Base-by-base conservation (phyloP, 495 filamentous ascomycete genomes). In the Tuber aestivum region DNA sequence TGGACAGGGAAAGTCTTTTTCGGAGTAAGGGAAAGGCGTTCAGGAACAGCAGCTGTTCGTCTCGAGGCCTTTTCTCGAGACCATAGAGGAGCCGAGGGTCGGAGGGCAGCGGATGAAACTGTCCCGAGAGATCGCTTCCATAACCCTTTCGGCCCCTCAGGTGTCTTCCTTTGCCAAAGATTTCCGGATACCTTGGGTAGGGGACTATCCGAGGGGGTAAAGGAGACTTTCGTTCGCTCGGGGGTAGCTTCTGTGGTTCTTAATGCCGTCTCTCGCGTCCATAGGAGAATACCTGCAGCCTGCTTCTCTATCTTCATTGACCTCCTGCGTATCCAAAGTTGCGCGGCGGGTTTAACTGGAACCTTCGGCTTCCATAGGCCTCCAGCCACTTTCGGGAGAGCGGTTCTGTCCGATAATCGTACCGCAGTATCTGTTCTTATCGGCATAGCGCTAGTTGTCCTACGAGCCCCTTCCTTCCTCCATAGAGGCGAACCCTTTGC, bases 11-110 rank as follows among this genome's bases (percentile, higher is more conserved):
- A 70, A 7, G 23, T 56, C 70, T 80, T 80, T 72, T 79, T 82
- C 14, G 73, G 80, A 48, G 41, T 61, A 14, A 70, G 61, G 18
- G 56, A 38, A 48, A 50, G 38, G 40, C 81, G 72, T 42, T 76
- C 73, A 6, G 81, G 81, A 16, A 61, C 71, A 42, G 81, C 75
- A 5, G 50, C 72, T n/a, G 81, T 82, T 27, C 81, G 82, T 48
- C 81, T 70, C 38, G 72, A 74, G 23, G 81, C 81, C 10, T 72
- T 77, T 41, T 75, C 70, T 27, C 75, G 74, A 21, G 75, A 56
- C 81, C 81, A 82, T 14, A 82, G 76, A 12, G 81, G 74, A 16
- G 32, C 71, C 40, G 70, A 41, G 32, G 77, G 41, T 38, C 23
- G 35, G 45, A 44, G 50, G 69, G 35, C 48, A 41, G 42, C 41